These are phyloP conservation scores for Mucor saturninus DNA, from an alignment of 371 early-diverging fungal species.

Conservation along the genomic window DNA sequence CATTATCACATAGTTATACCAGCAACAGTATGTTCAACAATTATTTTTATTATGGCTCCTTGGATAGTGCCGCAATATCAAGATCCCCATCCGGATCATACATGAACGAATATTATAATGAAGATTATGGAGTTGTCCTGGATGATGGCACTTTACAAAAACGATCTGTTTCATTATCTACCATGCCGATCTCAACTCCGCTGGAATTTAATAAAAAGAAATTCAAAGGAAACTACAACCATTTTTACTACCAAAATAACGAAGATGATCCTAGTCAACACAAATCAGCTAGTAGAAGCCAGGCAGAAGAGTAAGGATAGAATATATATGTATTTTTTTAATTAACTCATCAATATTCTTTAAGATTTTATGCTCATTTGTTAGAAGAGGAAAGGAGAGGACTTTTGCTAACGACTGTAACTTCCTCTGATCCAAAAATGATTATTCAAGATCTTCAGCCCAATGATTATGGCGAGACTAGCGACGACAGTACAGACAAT, in stretches of 20 bases:
- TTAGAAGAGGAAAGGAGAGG: constrained; percentile 19
- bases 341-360: neutral
- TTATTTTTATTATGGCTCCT: constrained; percentile 29
- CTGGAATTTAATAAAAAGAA: constrained; percentile 16
- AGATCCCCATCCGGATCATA: constrained; percentile 26
- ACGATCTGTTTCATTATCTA: constrained; percentile 36
- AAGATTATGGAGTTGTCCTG: constrained; percentile 34
- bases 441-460: constrained; percentile 91
- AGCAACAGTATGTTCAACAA: constrained; percentile 21
- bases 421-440: constrained; percentile 19
- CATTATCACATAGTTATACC: constrained; percentile 11
- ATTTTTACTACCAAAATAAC: constrained; percentile 13
- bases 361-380: constrained; percentile 26
- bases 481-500: neutral
- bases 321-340: neutral
- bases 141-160: constrained; percentile 39
- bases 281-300: neutral
- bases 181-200: constrained; percentile 19
- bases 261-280: neutral
- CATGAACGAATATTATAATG: constrained; percentile 23
- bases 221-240: constrained; percentile 26
- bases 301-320: constrained; percentile 16
- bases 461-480: constrained; percentile 83
- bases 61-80: constrained; percentile 19
- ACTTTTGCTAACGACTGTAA: constrained; percentile 2